phyloP scores from a whole-genome alignment of 2,329 filamentous ascomycete species.

The Aspergillus sp. region DNA sequence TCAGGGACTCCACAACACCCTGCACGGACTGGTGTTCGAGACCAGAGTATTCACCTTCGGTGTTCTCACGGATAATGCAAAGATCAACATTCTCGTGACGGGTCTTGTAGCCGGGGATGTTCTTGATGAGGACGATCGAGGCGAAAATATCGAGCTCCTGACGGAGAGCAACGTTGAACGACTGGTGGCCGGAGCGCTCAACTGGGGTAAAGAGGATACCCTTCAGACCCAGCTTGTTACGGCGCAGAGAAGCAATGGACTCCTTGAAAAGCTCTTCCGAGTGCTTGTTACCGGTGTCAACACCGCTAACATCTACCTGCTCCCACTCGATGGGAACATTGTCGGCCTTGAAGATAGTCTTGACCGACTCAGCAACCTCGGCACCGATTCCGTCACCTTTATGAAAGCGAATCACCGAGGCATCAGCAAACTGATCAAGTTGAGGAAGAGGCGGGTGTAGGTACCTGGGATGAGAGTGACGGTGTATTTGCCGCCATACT shows the following conservation, averaged over 20 bases:
- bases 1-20: slow-evolving; percentile 97
- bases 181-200: slow-evolving; percentile 94
- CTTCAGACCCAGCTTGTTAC: slow-evolving; percentile 99
- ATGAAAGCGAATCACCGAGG: not conserved
- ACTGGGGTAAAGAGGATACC: slow-evolving; percentile 98
- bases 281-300: slow-evolving; percentile 80
- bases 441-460: slow-evolving; percentile 17
- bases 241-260: slow-evolving; percentile 89
- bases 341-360: slow-evolving; percentile 99
- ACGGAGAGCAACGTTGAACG: slow-evolving; percentile 98
- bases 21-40: slow-evolving; percentile 97
- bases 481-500: slow-evolving; percentile 99
- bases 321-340: slow-evolving; percentile 99
- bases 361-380: slow-evolving; percentile 96
- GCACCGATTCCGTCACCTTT: slow-evolving; percentile 90
- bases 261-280: slow-evolving; percentile 95
- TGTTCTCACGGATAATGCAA: slow-evolving; percentile 99
- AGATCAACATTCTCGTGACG: slow-evolving; percentile 97
- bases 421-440: slow-evolving; percentile 18
- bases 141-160: slow-evolving; percentile 99
- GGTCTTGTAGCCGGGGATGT: slow-evolving; percentile 97
- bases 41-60: slow-evolving; percentile 98
- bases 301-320: slow-evolving; percentile 91
- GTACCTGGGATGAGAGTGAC: slow-evolving; percentile 94
- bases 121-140: slow-evolving; percentile 97